Evolutionary conservation across 768 basidiomycete genomes (phyloP), one percentile per base, ranked within the genome.

Genomic region (Auriculariales sp.): DNA sequence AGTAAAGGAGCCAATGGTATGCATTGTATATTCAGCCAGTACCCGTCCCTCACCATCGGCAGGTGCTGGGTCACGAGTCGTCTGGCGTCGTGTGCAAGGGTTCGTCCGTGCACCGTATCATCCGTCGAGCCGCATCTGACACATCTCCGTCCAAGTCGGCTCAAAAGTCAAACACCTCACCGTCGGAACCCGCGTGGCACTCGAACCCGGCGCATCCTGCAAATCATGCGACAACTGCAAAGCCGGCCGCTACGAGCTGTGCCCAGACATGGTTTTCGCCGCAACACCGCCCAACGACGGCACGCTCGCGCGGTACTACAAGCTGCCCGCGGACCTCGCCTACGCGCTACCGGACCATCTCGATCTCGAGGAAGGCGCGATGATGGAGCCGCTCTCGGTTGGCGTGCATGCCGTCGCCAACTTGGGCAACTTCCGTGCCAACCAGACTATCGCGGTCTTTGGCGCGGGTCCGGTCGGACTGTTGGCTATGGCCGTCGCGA

Each of bases 371-470:
- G 92, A 98, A 61, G 94, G 93, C 29, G 92, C 94, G 4, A 85
- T 97, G 87, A 91, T 95, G 70, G 94, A 97, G 63, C 94, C 94
- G 3, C 76, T 97, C 34, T 80, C 93, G 19, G 94, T 97, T 24
- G 94, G 79, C 3, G 75, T 95, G 10, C 93, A 97, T 63, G 83
- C 90, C 0, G 83, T 95, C 28, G 72, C 78, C 48, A 86, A 74
- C 55, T 70, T 92, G 28, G 92, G 82, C 17, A 68, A 71, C 25
- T 69, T 95, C 62, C 75, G 74, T 45, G 71, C 84, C 31, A 79
- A 78, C 57, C 79, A 91, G 60, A 79, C 78, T 30, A 79, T 94
- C 54, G 78, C 76, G 14, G 71, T 97, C 49, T 92, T 92, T 58
- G 93, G 93, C 28, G 92, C 68, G n/a, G 89, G 92, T 2, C 93